These are phyloP conservation scores for Lolium rigidum DNA, from an alignment of 176 grass and related monocot species.

Conservation along the genomic window DNA sequence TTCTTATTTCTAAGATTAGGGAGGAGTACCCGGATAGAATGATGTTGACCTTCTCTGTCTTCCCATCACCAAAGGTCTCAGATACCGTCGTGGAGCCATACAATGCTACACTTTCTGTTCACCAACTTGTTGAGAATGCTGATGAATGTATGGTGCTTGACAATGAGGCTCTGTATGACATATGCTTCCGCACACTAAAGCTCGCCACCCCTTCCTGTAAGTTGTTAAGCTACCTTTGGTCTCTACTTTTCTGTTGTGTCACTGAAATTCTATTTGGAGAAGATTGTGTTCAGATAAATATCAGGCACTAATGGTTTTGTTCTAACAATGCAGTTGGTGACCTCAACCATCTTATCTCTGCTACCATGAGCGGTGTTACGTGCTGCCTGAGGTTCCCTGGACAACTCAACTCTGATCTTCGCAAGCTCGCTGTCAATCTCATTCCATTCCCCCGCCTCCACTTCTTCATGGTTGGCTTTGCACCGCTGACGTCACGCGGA, in stretches of 20 bases:
- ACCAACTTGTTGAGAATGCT: constrained; percentile 94
- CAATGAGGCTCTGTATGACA: constrained; percentile 92
- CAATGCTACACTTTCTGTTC: constrained; percentile 92
- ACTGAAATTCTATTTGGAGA: neutral
- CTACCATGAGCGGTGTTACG: constrained; percentile 87
- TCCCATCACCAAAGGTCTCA: constrained; percentile 96
- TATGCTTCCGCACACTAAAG: constrained; percentile 95
- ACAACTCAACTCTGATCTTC: constrained; percentile 91
- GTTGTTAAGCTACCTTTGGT: constrained; percentile 39
- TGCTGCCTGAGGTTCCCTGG: constrained; percentile 89
- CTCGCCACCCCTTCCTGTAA: constrained; percentile 86
- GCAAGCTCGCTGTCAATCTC: constrained; percentile 87
- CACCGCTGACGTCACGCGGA: constrained; percentile 70
- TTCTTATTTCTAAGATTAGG: constrained; percentile 96
- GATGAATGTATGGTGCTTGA: constrained; percentile 98
- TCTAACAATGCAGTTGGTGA: constrained; percentile 71
- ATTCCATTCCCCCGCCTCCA: constrained; percentile 91
- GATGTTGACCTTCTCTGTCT: constrained; percentile 97
- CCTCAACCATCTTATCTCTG: constrained; percentile 88
- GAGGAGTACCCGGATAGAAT: constrained; percentile 93
- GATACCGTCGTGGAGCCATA: constrained; percentile 95
- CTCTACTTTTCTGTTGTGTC: neutral
- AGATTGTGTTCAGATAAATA: neutral
- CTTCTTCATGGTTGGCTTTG: constrained; percentile 98
- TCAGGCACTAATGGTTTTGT: constrained; percentile 1